A percentile compares a stretch with the other conserved stretches of the same genome.
These are phyloP conservation scores for Suhomyces guaymorum DNA, from an alignment of 1,139 yeast species.

Conservation along the genomic window DNA sequence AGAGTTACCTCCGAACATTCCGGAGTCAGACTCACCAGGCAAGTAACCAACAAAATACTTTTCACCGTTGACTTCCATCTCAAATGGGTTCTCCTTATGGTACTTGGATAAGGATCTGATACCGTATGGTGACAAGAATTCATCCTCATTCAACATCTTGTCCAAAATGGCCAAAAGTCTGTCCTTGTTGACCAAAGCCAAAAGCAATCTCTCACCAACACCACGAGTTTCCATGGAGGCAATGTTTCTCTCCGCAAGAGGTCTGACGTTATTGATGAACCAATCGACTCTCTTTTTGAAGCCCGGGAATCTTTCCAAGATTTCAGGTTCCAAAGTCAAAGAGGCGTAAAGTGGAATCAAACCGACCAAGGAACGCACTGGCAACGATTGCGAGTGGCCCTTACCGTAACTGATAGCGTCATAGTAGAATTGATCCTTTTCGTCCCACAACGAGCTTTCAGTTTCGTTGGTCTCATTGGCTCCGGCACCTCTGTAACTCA, in stretches of 20 bases:
- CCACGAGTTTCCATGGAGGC: conserved; percentile 88
- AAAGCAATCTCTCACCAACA: conserved; percentile 78
- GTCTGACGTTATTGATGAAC: conserved; percentile 74
- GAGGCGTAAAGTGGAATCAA: conserved; percentile 92
- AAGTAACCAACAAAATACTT: conserved; percentile 74
- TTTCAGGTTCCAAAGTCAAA: conserved; percentile 84
- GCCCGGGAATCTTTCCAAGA: conserved; percentile 75
- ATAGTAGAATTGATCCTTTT: conserved; percentile 83
- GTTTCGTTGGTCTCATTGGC: conserved; percentile 46
- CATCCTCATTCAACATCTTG: conserved; percentile 85
- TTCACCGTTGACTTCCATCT: conserved; percentile 82
- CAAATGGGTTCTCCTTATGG: conserved; percentile 84
- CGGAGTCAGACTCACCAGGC: conserved; percentile 93
- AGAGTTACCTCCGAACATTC: conserved; percentile 95
- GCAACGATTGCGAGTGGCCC: conserved; percentile 67
- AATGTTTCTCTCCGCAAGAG: conserved; percentile 81
- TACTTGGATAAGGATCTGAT: conserved; percentile 86
- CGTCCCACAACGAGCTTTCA: conserved; percentile 83
- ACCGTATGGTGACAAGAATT: conserved; percentile 85
- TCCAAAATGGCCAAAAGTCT: conserved; percentile 74
- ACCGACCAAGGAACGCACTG: conserved; percentile 90
- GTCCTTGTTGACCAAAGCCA: conserved; percentile 82
- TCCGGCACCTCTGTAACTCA: conserved; percentile 68
- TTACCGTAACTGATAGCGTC: conserved; percentile 91
- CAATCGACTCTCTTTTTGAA: conserved; percentile 85